Conservation (phyloP, 1,139 yeast species). For the Taphrina pruni region DNA sequence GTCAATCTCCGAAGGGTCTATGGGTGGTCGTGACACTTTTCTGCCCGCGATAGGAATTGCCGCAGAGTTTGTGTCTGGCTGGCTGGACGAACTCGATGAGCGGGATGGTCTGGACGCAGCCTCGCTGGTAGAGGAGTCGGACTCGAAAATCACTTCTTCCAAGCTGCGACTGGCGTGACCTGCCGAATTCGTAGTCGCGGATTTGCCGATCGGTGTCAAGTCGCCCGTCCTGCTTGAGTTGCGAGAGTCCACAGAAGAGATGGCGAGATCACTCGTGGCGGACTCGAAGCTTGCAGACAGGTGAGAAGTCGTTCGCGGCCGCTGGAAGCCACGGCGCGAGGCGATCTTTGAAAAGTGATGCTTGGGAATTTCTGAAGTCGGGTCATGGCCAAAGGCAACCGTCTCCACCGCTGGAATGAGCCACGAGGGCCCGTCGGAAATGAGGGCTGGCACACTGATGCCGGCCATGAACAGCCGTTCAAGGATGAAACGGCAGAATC, state of each 20-base stretch:
- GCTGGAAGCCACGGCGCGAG: neutral
- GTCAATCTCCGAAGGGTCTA: slow-evolving; percentile 28
- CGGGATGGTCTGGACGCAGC: neutral
- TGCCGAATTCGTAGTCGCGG: neutral
- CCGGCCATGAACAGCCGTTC: slow-evolving; percentile 29
- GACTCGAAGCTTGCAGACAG: slow-evolving; percentile 25
- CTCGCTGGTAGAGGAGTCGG: slow-evolving; percentile 3
- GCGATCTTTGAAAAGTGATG: neutral
- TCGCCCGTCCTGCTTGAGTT: slow-evolving; percentile 4
- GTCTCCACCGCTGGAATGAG: slow-evolving; percentile 32
- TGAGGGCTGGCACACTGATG: slow-evolving; percentile 32
- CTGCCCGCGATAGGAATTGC: slow-evolving; percentile 24
- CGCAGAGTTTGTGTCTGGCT: slow-evolving; percentile 9
- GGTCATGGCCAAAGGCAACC: slow-evolving; percentile 36
- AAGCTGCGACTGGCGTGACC: slow-evolving; percentile 5
- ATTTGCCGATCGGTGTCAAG: neutral
- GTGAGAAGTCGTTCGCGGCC: neutral
- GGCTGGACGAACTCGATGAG: slow-evolving; percentile 10
- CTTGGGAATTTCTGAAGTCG: slow-evolving; percentile 19
- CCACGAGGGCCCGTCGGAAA: slow-evolving; percentile 39
- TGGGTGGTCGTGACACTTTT: slow-evolving; percentile 17
- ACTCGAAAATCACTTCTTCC: slow-evolving; percentile 28
- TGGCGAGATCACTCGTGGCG: slow-evolving; percentile 14
- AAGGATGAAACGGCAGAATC: slow-evolving; percentile 31
- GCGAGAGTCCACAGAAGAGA: neutral